Base-by-base conservation (phyloP, 1,284 basidiomycete genomes). In the Lentinula novae-zelandiae region DNA sequence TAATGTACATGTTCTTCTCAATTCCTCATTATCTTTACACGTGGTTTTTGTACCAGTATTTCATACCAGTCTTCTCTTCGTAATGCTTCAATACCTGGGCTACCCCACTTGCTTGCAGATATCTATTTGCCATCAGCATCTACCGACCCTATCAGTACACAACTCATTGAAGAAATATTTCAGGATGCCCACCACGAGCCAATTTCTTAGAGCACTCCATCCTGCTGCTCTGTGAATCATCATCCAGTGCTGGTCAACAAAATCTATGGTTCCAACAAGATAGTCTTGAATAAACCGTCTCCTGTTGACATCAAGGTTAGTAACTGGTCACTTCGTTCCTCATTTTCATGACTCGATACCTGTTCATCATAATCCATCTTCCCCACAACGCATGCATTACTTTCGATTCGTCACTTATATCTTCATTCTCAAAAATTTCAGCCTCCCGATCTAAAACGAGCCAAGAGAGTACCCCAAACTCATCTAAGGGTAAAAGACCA, bases 381-480 rank as follows among this genome's bases (percentile, higher is more conserved):
- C 76, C 81, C 90, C 89, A 91, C 7, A 92, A 72, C 1, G 88
- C 87, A 60, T 85, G 81, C 76, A 92, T 86, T 4, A 89, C 83
- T 69, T 91, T 92, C 63, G 87, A 82, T 62, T 90, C 87, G 63
- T 90, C 88, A 33, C 77, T 74, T 5, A 90, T 72, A 66, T 88
- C 83, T 63, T 87, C 84, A 48, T 80, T 72, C 62, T 89, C 86
- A 62, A 83, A 89, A 0, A 91, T 76, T 64, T 89, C 87, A 58
- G 90, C 90, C 66, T 91, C 89, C 44, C 81, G 73, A 60, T 90
- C 88, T 2, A 87, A 56, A 13, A 92, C 77, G 36, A 78, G 73
- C 88, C 89, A 90, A 1, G 79, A 76, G 56, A 89, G 76, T 0
- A 87, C 71, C 1, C 89, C 90, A 63, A 81, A 91, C 2, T 72